phyloP scores from a whole-genome alignment of 164 flowering plant genomes.

The Aristolochia fimbriata region DNA sequence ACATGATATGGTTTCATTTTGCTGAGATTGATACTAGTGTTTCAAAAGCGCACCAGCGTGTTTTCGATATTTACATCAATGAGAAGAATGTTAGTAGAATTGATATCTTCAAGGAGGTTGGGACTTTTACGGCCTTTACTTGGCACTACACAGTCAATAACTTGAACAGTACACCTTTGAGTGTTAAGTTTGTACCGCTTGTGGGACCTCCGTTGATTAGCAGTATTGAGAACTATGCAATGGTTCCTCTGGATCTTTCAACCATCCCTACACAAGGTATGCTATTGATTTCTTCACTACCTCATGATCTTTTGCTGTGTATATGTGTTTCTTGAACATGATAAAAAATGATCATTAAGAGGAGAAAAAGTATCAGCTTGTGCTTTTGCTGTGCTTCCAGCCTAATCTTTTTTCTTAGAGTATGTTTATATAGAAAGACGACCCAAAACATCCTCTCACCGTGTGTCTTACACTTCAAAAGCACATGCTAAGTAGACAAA shows the following conservation, averaged over 20 bases:
- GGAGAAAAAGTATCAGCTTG: too few relatives aligned
- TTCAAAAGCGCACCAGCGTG: conserved; percentile 50
- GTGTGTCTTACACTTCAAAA: too few relatives aligned
- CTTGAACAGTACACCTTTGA: conserved; percentile 53
- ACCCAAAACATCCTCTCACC: too few relatives aligned
- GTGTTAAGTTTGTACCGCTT: conserved; percentile 57
- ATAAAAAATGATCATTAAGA: background rate
- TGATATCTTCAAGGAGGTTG: conserved; percentile 64
- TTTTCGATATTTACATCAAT: conserved; percentile 77
- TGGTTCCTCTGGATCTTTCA: conserved; percentile 68
- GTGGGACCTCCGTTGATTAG: conserved; percentile 61
- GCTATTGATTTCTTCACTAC: background rate
- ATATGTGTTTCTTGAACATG: background rate
- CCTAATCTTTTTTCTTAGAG: too few relatives aligned
- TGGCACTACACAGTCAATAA: conserved; percentile 65
- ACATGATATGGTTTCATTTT: conserved; percentile 88
- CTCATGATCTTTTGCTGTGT: background rate
- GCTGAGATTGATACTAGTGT: conserved; percentile 79
- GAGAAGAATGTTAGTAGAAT: conserved; percentile 54
- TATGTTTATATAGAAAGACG: too few relatives aligned
- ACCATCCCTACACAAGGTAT: conserved; percentile 83
- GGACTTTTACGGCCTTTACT: conserved; percentile 58
- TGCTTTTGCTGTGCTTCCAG: too few relatives aligned
- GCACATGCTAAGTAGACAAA: too few relatives aligned
- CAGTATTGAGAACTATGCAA: conserved; percentile 89